phyloP scores from a whole-genome alignment of 106 monocot species.

The Phalaenopsis aphrodite region DNA sequence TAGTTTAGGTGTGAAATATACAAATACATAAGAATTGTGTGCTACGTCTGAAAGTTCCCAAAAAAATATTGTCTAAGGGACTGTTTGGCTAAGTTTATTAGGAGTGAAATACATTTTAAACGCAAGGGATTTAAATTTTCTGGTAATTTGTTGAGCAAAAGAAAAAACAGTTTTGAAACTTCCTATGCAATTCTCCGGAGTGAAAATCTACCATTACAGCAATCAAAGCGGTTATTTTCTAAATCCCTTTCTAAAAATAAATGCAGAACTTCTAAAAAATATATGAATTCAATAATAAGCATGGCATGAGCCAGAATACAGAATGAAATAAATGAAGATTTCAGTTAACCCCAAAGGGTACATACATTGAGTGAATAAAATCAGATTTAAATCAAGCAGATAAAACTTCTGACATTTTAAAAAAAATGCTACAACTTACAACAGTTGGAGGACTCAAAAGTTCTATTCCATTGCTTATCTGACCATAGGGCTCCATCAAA shows the following conservation, averaged over 20 bases:
- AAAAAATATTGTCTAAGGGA: too few species aligned
- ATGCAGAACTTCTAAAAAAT: not conserved
- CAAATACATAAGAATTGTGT: too few species aligned
- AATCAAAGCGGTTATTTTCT: not conserved
- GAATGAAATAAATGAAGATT: not conserved
- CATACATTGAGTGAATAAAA: not conserved
- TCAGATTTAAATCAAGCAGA: not conserved
- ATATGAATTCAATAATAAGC: not conserved
- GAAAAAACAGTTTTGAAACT: not conserved
- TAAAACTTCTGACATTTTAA: not conserved
- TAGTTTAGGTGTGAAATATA: too few species aligned
- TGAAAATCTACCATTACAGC: not conserved
- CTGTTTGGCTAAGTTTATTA: too few species aligned
- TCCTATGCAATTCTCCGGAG: not conserved
- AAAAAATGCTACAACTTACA: slow-evolving; percentile 36
- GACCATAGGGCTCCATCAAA: slow-evolving; percentile 90
- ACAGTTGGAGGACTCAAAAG: slow-evolving; percentile 57
- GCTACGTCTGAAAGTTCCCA: too few species aligned
- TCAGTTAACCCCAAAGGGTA: not conserved
- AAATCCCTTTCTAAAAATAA: not conserved
- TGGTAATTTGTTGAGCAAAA: too few species aligned
- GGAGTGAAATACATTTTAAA: too few species aligned
- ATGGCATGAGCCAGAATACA: not conserved
- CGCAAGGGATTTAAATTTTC: too few species aligned
- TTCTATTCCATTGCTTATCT: slow-evolving; percentile 88